Conservation (phyloP, 306 rosid genomes). For the Trichosanthes cucumerina region DNA sequence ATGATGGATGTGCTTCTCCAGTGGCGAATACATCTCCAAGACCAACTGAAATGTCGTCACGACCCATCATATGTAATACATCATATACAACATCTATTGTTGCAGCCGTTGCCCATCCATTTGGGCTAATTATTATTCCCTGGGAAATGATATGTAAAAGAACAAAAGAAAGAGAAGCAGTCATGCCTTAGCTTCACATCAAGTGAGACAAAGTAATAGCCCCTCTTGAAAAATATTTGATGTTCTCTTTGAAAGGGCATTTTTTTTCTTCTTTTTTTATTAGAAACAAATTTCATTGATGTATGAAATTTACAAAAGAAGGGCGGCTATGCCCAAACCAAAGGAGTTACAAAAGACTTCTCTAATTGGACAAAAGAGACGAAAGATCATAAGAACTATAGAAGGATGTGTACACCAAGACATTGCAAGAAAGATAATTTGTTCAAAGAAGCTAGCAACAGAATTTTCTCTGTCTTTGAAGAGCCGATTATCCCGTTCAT, state of each 20-base stretch:
- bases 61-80: constrained; percentile 91
- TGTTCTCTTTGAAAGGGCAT: background rate
- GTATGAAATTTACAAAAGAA: too few species aligned
- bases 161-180: background rate
- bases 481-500: too few species aligned
- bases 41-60: constrained; percentile 80
- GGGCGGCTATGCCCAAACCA: too few species aligned
- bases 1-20: constrained; percentile 49
- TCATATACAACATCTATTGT: constrained; percentile 74
- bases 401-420: too few species aligned
- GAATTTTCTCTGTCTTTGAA: too few species aligned
- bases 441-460: too few species aligned
- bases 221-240: background rate
- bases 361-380: too few species aligned
- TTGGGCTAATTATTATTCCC: constrained; percentile 86
- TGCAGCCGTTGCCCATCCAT: constrained; percentile 90
- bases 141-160: constrained; percentile 7
- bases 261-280: too few species aligned
- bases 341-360: too few species aligned
- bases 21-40: constrained; percentile 58
- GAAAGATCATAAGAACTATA: too few species aligned
- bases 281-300: too few species aligned
- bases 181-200: background rate
- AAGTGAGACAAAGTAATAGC: background rate
- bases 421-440: too few species aligned